A percentile compares a stretch with the other conserved stretches of the same genome.
These are phyloP conservation scores for Monilinia fructicola DNA, from an alignment of 2,329 filamentous ascomycete species.

Conservation along the genomic window DNA sequence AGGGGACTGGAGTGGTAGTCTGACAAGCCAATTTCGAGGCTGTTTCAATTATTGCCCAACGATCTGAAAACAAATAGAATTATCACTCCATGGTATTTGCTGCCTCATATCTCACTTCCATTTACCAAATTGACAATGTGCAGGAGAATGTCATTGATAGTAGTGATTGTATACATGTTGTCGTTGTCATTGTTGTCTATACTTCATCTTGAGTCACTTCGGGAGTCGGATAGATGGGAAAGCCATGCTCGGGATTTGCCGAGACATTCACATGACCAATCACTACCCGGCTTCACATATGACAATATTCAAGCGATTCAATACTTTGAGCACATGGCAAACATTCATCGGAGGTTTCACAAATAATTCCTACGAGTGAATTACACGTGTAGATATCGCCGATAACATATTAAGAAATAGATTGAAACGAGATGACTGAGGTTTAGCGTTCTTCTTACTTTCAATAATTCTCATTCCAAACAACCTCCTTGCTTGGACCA, in stretches of 20 bases:
- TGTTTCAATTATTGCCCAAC: not conserved
- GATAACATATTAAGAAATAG: slow-evolving; percentile 5
- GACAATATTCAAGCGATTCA: slow-evolving; percentile 13
- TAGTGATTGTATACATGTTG: not conserved
- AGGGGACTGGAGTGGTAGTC: slow-evolving; percentile 7
- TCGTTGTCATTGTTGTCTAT: not conserved
- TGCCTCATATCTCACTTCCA: not conserved
- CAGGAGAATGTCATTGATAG: not conserved
- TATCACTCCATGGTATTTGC: not conserved
- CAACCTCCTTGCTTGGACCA: slow-evolving; percentile 17
- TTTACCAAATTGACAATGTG: not conserved
- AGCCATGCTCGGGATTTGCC: slow-evolving; percentile 9
- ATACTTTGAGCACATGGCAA: slow-evolving; percentile 22
- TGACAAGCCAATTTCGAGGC: slow-evolving; percentile 7
- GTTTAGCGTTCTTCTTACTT: not conserved
- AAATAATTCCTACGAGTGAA: slow-evolving; percentile 11
- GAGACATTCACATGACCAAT: slow-evolving; percentile 14
- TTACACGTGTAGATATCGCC: slow-evolving; percentile 23
- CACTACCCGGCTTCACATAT: not conserved
- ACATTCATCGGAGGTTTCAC: slow-evolving; percentile 24
- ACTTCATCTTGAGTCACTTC: not conserved
- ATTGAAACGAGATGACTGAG: slow-evolving; percentile 6
- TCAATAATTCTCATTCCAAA: slow-evolving; percentile 9
- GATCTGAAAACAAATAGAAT: not conserved
- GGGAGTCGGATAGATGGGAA: not conserved